These are phyloP conservation scores for Domatiomyces catenatus DNA, from an alignment of 2,329 filamentous ascomycete genomes.

Conservation along the genomic window DNA sequence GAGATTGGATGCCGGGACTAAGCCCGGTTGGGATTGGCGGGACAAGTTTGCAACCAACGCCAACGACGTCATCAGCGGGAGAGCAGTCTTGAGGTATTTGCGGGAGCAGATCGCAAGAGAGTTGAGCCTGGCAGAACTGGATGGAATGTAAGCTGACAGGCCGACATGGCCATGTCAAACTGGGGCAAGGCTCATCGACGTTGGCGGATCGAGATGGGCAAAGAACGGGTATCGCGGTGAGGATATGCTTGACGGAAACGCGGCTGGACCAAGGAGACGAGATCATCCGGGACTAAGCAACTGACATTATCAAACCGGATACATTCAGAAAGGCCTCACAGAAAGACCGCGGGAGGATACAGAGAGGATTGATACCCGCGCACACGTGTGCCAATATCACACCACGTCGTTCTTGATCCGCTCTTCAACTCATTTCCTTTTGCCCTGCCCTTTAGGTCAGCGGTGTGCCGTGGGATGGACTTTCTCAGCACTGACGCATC, in stretches of 20 bases:
- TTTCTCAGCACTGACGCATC: background rate
- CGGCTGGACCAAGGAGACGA: background rate
- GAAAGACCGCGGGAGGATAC: no score
- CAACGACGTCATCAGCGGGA: conserved; percentile 42
- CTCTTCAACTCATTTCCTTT: background rate
- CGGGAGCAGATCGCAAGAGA: conserved; percentile 61
- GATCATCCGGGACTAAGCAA: no score
- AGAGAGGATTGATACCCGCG: no score
- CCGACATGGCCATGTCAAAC: background rate
- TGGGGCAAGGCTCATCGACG: background rate
- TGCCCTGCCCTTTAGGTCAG: no score
- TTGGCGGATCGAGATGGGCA: no score
- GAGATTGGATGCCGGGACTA: conserved; percentile 11
- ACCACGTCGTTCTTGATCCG: background rate
- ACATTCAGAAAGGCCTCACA: background rate
- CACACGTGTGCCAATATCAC: background rate
- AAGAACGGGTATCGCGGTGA: background rate
- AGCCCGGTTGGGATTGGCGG: conserved; percentile 61
- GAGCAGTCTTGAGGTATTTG: conserved; percentile 57
- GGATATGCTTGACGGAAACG: background rate
- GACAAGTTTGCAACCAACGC: conserved; percentile 39
- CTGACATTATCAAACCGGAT: background rate
- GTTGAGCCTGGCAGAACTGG: conserved; percentile 26
- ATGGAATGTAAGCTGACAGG: background rate
- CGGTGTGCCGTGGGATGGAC: background rate